Percentiles rank a stretch among this genome's conserved stretches.
Conservation (phyloP, 73 alveolate genomes). For the Tetrahymena thermophila region DNA sequence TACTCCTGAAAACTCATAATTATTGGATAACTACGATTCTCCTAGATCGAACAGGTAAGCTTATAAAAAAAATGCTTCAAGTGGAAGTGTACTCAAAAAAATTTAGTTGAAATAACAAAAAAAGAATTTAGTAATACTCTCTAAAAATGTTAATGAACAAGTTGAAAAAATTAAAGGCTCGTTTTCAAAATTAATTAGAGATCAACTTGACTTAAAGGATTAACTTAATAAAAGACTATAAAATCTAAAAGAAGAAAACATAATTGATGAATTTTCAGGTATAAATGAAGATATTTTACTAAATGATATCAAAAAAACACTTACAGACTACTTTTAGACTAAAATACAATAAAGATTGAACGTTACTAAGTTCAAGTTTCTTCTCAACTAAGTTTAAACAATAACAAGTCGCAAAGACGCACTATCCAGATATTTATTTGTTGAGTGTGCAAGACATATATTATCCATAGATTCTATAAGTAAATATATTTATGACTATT, state of each 20-base stretch:
- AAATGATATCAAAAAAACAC: not conserved
- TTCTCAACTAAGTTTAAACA: not conserved
- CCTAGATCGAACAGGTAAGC: not conserved
- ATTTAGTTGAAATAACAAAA: not conserved
- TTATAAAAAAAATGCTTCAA: not conserved
- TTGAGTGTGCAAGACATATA: not conserved
- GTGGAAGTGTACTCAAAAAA: not conserved
- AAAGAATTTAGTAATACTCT: not conserved
- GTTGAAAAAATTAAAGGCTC: not conserved
- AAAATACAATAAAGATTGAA: not conserved
- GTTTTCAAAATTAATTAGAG: not conserved
- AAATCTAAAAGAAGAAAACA: not conserved
- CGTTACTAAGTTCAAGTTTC: not conserved
- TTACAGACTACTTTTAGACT: not conserved
- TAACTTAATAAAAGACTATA: not conserved
- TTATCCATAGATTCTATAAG: not conserved
- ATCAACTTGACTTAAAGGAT: not conserved
- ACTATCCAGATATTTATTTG: not conserved
- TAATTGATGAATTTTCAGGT: not conserved
- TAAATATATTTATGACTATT: not conserved
- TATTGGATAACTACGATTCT: not conserved
- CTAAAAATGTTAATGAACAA: not conserved
- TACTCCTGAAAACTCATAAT: not conserved
- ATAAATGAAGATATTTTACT: not conserved
- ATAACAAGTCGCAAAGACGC: not conserved